phyloP scores from a whole-genome alignment of 2,329 filamentous ascomycete species.

The Exophiala sp. region DNA sequence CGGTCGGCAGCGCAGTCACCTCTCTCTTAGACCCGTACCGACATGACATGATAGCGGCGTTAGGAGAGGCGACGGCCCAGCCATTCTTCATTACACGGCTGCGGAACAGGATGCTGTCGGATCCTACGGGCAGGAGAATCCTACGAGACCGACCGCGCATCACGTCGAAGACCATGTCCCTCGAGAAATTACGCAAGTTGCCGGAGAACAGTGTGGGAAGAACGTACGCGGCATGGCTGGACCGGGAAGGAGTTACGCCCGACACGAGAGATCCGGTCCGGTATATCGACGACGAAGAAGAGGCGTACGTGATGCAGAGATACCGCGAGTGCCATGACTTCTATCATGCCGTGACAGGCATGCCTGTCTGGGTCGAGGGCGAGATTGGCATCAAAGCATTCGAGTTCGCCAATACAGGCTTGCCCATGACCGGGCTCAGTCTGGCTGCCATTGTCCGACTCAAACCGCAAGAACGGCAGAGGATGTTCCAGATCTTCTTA shows the following conservation, averaged over 20 bases:
- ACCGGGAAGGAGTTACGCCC: slow-evolving; percentile 84
- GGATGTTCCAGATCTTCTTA: slow-evolving; percentile 64
- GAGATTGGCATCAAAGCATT: slow-evolving; percentile 97
- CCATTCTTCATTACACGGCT: slow-evolving; percentile 93
- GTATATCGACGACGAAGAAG: slow-evolving; percentile 92
- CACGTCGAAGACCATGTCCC: slow-evolving; percentile 63
- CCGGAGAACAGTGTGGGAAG: slow-evolving; percentile 69
- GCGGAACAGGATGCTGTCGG: slow-evolving; percentile 80
- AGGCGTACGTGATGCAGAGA: slow-evolving; percentile 96
- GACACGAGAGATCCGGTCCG: slow-evolving; percentile 77
- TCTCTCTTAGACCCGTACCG: slow-evolving; percentile 69
- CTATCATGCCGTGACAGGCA: slow-evolving; percentile 86
- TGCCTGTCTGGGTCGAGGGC: slow-evolving; percentile 88
- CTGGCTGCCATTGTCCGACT: slow-evolving; percentile 63
- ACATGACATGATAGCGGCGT: slow-evolving; percentile 80
- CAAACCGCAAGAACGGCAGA: slow-evolving; percentile 56
- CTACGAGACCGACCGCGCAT: slow-evolving; percentile 85
- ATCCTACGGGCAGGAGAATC: slow-evolving; percentile 80
- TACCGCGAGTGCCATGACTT: slow-evolving; percentile 98
- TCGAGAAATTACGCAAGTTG: slow-evolving; percentile 65
- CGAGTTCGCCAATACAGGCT: slow-evolving; percentile 87
- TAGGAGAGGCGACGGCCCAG: slow-evolving; percentile 90
- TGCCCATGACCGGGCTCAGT: slow-evolving; percentile 91
- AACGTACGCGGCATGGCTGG: slow-evolving; percentile 84
- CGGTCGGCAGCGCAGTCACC: slow-evolving; percentile 54